These are phyloP conservation scores for Talaromyces sp. DNA, from an alignment of 2,329 filamentous ascomycete genomes.

Conservation along the genomic window DNA sequence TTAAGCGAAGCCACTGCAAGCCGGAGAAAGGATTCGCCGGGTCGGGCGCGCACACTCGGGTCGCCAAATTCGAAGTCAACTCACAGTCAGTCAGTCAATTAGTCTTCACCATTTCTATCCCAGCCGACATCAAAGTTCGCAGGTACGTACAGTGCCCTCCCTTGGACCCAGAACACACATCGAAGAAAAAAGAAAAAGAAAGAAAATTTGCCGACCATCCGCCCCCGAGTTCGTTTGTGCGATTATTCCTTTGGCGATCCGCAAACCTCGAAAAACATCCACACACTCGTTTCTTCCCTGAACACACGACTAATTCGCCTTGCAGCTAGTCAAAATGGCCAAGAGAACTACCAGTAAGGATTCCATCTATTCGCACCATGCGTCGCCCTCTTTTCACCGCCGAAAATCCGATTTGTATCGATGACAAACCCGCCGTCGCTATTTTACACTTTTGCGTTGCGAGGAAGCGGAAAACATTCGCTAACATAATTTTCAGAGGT, in stretches of 20 bases:
- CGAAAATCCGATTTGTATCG: neutral
- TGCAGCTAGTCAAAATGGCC: constrained; percentile 10
- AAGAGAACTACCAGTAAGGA: constrained; percentile 13
- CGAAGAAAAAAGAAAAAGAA: neutral
- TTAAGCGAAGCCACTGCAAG: constrained; percentile 5
- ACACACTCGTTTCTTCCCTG: neutral
- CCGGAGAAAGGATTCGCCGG: constrained; percentile 8
- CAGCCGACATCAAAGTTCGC: constrained; percentile 11
- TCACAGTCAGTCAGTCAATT: neutral
- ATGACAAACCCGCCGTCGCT: neutral
- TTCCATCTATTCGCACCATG: neutral
- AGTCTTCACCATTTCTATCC: constrained; percentile 5
- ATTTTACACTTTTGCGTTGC: neutral
- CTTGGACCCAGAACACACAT: neutral
- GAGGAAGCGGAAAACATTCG: neutral
- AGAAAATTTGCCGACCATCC: neutral
- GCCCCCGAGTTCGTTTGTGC: neutral
- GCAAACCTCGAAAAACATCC: neutral
- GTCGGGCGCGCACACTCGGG: constrained; percentile 1
- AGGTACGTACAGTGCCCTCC: constrained; percentile 7
- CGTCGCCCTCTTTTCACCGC: neutral
- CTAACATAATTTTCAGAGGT: constrained; percentile 55
- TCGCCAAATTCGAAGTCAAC: constrained; percentile 11
- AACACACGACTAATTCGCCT: constrained; percentile 5
- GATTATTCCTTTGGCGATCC: neutral